Percentiles rank a stretch among this genome's conserved stretches.
Evolutionary conservation across 768 basidiomycete genomes (phyloP).

Genomic region (Tricholoma sp.): DNA sequence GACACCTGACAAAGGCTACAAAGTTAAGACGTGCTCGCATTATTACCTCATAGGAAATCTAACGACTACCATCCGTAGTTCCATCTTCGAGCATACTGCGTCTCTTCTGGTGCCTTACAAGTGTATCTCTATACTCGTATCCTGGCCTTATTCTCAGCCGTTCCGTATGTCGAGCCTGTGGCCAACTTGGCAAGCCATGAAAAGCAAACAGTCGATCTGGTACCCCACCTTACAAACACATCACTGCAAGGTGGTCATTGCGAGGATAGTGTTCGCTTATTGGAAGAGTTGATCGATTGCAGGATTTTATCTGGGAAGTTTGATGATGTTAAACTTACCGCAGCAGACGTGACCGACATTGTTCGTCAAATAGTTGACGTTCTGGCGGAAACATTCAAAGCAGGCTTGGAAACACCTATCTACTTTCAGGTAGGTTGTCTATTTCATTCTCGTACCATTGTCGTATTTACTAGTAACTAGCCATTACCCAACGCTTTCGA

Average conservation of each 20-base stretch:
- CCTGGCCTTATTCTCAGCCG: conserved; percentile 83
- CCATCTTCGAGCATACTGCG: conserved; percentile 87
- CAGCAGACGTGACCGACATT: conserved; percentile 38
- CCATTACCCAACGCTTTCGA: conserved; percentile 90
- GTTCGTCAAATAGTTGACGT: conserved; percentile 57
- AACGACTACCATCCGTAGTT: conserved; percentile 52
- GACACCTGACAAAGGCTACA: conserved; percentile 41
- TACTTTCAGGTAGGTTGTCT: conserved; percentile 68
- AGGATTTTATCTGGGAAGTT: conserved; percentile 36
- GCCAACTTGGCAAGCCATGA: conserved; percentile 19
- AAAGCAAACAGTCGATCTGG: conserved; percentile 41
- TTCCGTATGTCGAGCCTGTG: conserved; percentile 54
- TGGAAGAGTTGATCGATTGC: conserved; percentile 75
- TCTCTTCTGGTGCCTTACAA: conserved; percentile 69
- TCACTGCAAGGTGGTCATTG: conserved; percentile 69
- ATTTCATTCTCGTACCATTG: neutral
- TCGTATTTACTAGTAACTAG: conserved; percentile 30
- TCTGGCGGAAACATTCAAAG: conserved; percentile 79
- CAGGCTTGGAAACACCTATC: conserved; percentile 74
- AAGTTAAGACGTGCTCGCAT: conserved; percentile 37
- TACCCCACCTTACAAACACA: conserved; percentile 88
- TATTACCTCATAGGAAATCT: conserved; percentile 1
- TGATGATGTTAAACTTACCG: conserved; percentile 19
- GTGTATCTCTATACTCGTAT: conserved; percentile 80
- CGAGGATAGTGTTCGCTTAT: conserved; percentile 68